Evolutionary conservation across 2,329 filamentous ascomycete genomes (phyloP), one percentile per base, ranked within the genome.

Genomic region (Xylaria sp.): DNA sequence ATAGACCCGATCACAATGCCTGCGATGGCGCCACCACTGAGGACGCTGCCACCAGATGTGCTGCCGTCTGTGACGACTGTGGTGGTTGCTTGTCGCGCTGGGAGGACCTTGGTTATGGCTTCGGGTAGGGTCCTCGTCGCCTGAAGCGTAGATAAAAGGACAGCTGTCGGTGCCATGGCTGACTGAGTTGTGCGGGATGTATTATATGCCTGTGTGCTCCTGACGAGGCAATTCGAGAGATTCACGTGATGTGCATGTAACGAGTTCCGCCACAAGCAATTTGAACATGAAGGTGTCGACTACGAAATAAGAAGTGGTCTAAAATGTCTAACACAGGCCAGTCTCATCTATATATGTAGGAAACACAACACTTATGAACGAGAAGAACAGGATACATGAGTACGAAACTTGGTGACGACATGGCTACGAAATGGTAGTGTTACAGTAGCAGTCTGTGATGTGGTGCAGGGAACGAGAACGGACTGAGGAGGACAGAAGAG

Each of bases 1-100:
- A 86, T 78, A 27, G 82, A 83, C 21, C 84, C 84, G 69, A 86
- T 81, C 55, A 86, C 82, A 67, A 86, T 86, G 54, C 84, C 84
- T 0, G 83, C 84, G 58, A 86, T 86, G 55, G 83, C 84, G 54
- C 84, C 84, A 57, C 82, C 83, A 50, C 78, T 81, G 12, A 86
- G 78, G 6, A 70, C 67, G 14, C 72, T 68, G 47, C 69, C 67
- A 54, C 69, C 19, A 7, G 47, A 42, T 19, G n/a, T n/a, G 19
- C 39, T 32, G 19, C n/a, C 36, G 12, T 42, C 51, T 17, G 60
- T 54, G 42, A 77, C 63, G 47, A 77, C 73, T 1, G 75, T 76
- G n/a, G 76, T 76, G 3, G 76, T 75, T 6, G 60, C 69, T 56
- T 77, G 76, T 3, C 77, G 73, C 17, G 70, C 69, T 12, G 69